Percentiles rank a stretch among this genome's conserved stretches.
phyloP scores from a whole-genome alignment of 148 eudicot genomes.

The Rhododendron williamsianum region DNA sequence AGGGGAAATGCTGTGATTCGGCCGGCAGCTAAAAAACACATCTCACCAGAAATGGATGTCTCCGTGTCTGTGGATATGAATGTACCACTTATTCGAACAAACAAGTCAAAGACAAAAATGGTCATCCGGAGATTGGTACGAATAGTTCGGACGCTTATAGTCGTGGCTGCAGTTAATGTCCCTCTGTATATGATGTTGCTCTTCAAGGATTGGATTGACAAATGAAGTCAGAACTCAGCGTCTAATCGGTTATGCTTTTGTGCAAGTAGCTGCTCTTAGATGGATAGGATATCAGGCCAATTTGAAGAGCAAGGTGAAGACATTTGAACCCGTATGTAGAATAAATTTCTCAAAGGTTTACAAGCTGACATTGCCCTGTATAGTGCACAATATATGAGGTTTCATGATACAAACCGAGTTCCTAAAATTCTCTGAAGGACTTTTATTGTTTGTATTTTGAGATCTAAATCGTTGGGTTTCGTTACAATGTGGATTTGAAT shows the following conservation, averaged over 20 bases:
- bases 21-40: conserved; percentile 48
- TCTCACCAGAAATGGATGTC: conserved; percentile 34
- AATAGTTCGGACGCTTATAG: conserved; percentile 34
- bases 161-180: conserved; percentile 68
- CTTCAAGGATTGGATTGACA: conserved; percentile 82
- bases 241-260: neutral
- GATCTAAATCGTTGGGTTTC: neutral
- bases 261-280: neutral
- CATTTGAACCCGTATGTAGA: neutral
- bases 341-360: neutral
- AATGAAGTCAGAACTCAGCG: conserved; percentile 19
- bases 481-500: neutral
- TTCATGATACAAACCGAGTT: neutral
- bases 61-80: conserved; percentile 38
- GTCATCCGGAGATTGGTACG: conserved; percentile 48
- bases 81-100: conserved; percentile 28
- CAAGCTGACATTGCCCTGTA: neutral
- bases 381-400: neutral
- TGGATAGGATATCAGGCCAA: neutral
- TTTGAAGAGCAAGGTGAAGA: neutral
- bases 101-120: conserved; percentile 36
- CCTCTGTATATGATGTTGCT: conserved; percentile 79
- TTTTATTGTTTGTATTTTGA: neutral
- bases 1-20: conserved; percentile 88
- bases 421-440: neutral